Percentiles rank a stretch among this genome's conserved stretches.
phyloP scores from a whole-genome alignment of 2,329 filamentous ascomycete genomes.

The Whalleya microplaca region DNA sequence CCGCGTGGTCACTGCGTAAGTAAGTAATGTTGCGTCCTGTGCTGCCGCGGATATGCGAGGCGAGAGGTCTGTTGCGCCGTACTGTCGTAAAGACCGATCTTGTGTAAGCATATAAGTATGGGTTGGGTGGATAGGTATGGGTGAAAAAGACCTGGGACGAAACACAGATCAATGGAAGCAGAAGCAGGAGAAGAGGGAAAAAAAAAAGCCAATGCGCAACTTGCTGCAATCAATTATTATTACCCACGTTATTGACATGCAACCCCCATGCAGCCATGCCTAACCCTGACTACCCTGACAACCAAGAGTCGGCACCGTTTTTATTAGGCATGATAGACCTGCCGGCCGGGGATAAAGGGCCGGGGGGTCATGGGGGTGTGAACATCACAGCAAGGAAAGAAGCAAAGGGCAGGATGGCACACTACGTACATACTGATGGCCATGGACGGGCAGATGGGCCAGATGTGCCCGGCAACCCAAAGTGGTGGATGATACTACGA shows the following conservation, averaged over 20 bases:
- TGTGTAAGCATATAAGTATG: slow-evolving; percentile 3
- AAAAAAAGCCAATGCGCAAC: slow-evolving; percentile 17
- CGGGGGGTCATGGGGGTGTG: background rate
- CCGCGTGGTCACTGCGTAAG: slow-evolving; percentile 11
- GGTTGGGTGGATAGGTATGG: background rate
- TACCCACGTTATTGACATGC: slow-evolving; percentile 30
- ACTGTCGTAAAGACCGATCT: slow-evolving; percentile 8
- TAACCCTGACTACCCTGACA: slow-evolving; percentile 2
- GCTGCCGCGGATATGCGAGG: slow-evolving; percentile 14
- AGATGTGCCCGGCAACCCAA: background rate
- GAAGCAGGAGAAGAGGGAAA: slow-evolving; percentile 17
- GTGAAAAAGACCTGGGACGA: slow-evolving; percentile 16
- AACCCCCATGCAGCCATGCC: slow-evolving; percentile 31
- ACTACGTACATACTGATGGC: too few relatives aligned
- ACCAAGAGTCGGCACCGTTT: slow-evolving; percentile 27
- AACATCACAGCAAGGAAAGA: background rate
- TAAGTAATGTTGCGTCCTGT: slow-evolving; percentile 19
- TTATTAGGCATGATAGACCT: slow-evolving; percentile 31
- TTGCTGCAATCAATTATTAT: slow-evolving; percentile 26
- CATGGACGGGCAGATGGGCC: background rate
- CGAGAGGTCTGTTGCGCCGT: slow-evolving; percentile 8
- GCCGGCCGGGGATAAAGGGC: slow-evolving; percentile 16
- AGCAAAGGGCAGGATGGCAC: background rate
- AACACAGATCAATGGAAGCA: slow-evolving; percentile 10
- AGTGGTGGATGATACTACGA: too few relatives aligned